These are phyloP conservation scores for Priceomyces haplophilus DNA, from an alignment of 805 yeast genomes.

Conservation along the genomic window DNA sequence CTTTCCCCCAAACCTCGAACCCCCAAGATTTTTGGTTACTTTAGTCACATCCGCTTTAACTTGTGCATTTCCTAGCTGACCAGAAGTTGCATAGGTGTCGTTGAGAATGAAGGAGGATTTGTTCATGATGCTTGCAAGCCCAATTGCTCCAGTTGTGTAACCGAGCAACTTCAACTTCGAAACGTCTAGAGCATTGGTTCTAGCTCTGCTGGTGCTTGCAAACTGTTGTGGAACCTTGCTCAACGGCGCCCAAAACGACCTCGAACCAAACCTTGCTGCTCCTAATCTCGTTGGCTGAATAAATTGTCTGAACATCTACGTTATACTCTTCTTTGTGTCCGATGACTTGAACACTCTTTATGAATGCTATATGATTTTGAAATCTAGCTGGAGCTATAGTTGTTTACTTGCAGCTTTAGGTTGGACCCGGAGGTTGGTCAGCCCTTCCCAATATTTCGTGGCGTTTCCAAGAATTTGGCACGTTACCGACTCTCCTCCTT, in stretches of 20 bases:
- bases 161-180: constrained; percentile 4
- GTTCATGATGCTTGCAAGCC: constrained; percentile 2
- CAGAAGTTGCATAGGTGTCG: constrained; percentile 2
- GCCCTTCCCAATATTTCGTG: too few relatives aligned
- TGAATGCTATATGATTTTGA: too few relatives aligned
- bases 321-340: too few relatives aligned
- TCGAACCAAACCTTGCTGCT: neutral
- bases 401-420: too few relatives aligned
- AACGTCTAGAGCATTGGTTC: neutral
- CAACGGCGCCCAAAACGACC: constrained; percentile 1
- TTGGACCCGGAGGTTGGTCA: too few relatives aligned
- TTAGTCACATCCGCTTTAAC: neutral
- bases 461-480: too few relatives aligned
- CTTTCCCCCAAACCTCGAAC: constrained; percentile 37
- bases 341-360: too few relatives aligned
- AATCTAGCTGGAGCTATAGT: too few relatives aligned
- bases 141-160: constrained; percentile 4
- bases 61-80: neutral
- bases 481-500: too few relatives aligned
- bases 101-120: constrained; percentile 4
- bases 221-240: neutral
- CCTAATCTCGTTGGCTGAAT: constrained; percentile 2
- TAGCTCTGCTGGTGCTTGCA: neutral
- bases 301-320: constrained; percentile 2
- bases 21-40: neutral